Conservation (phyloP, 257 asterid species). For the Ilex asprella region DNA sequence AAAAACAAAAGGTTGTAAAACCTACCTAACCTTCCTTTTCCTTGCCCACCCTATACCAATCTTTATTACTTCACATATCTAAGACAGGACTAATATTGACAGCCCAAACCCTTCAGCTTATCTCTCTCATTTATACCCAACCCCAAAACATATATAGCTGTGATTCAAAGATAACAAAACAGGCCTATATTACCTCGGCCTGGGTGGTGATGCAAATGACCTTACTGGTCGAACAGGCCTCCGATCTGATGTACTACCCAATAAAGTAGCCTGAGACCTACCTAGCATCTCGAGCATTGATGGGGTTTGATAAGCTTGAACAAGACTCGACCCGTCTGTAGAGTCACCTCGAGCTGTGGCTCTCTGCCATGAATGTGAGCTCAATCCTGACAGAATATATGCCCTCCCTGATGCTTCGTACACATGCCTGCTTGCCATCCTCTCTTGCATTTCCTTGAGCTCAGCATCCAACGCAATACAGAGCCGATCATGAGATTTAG, state of each 20-base stretch:
- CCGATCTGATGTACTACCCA: slow-evolving; percentile 1
- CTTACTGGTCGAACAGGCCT: neutral
- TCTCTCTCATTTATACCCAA: slow-evolving; percentile 9
- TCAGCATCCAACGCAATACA: slow-evolving; percentile 77
- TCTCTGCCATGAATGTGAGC: slow-evolving; percentile 99
- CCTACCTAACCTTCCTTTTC: neutral
- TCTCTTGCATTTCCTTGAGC: slow-evolving; percentile 96
- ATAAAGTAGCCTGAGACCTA: slow-evolving; percentile 65
- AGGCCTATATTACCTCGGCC: slow-evolving; percentile 15
- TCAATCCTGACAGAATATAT: slow-evolving; percentile 76
- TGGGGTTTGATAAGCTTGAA: slow-evolving; percentile 84
- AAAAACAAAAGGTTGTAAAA: slow-evolving; percentile 3
- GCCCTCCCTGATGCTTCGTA: slow-evolving; percentile 95
- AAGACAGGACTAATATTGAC: slow-evolving; percentile 10
- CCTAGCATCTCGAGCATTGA: slow-evolving; percentile 90
- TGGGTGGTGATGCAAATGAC: slow-evolving; percentile 28
- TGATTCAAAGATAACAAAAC: neutral
- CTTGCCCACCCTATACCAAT: neutral
- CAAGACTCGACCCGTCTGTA: slow-evolving; percentile 61
- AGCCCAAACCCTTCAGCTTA: slow-evolving; percentile 4
- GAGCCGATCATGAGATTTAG: slow-evolving; percentile 52
- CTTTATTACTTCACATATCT: slow-evolving; percentile 19
- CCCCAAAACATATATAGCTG: slow-evolving; percentile 2
- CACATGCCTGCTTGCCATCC: slow-evolving; percentile 75
- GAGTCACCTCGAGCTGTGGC: slow-evolving; percentile 98